These are phyloP conservation scores for Gnetum montanum DNA, from an alignment of 75 land plant genomes.

Conservation along the genomic window DNA sequence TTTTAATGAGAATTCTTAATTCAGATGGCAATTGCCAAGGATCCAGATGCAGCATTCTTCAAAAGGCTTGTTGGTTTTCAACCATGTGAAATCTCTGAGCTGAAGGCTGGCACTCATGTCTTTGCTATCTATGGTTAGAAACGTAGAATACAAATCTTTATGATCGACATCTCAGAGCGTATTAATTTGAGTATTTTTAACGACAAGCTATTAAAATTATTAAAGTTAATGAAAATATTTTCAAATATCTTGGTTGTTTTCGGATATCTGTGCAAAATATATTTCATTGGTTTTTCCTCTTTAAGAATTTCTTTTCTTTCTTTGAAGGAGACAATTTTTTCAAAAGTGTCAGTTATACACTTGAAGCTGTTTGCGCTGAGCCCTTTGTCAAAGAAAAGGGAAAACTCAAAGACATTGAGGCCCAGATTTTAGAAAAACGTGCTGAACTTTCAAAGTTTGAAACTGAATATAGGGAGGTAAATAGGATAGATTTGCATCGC, in stretches of 20 bases:
- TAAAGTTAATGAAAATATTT: too few species aligned
- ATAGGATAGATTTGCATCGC: too few species aligned
- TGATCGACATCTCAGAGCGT: neutral
- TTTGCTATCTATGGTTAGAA: slow-evolving; percentile 92
- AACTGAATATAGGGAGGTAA: slow-evolving; percentile 85
- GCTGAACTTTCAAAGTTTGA: slow-evolving; percentile 87
- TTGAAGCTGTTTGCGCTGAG: slow-evolving; percentile 80
- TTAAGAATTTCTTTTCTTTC: neutral
- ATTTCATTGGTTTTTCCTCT: too few species aligned
- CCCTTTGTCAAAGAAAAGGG: slow-evolving; percentile 53
- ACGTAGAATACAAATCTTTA: neutral
- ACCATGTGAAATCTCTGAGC: slow-evolving; percentile 87
- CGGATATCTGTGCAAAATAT: neutral
- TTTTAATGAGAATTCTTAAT: too few species aligned
- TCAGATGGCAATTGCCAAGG: slow-evolving; percentile 75
- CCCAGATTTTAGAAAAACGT: slow-evolving; percentile 68
- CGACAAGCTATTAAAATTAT: neutral
- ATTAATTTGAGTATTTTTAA: neutral
- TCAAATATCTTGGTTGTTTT: neutral
- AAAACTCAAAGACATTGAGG: slow-evolving; percentile 66
- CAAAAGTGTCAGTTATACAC: slow-evolving; percentile 84
- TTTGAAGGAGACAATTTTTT: slow-evolving; percentile 93
- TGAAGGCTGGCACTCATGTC: slow-evolving; percentile 77
- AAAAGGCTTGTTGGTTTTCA: slow-evolving; percentile 93
- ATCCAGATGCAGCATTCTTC: slow-evolving; percentile 91